Base-by-base conservation (phyloP, 768 basidiomycete genomes). In the Trametes elegans region DNA sequence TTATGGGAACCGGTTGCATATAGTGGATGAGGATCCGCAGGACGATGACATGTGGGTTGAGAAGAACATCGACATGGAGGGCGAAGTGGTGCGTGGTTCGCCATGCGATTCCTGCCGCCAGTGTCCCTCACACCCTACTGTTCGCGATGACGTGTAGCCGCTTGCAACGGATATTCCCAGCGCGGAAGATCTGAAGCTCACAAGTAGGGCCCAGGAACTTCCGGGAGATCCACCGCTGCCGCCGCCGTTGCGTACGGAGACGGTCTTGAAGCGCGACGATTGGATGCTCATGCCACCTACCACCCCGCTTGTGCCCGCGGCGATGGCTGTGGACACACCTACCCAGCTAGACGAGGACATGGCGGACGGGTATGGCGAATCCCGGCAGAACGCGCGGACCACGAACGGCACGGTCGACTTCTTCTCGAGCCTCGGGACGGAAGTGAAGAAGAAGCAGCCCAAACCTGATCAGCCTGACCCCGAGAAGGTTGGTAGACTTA, bases 1-100 rank as follows among this genome's bases (percentile, higher is more conserved):
- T 46, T 67, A 64, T 26, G 67, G 62, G 52, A 68, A 65, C 60
- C 77, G 79, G 29, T 69, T 87, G 24, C 66, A 68, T 7, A 74
- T 83, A 29, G 74, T 80, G 0, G 91, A 91, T 66, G 89, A 93
- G 62, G 87, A 93, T 65, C 77, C 79, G 14, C 75, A 83, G 57
- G 85, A 84, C 66, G 83, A 85, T 16, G 85, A 85, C 51, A 80
- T 91, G 74, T 94, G 93, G 93, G 79, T 85, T 21, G 93, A 93
- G 74, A 92, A 90, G 76, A 90, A 90, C 62, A 83, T 92, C 32
- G 84, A 85, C 64, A 80, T 84, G 73, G 87, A 87, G 48, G 85
- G 87, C 16, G 87, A 89, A 70, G 75, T 77, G 66, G 89, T 91
- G 67, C 62, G 83, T 78, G n/a, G 7, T 47, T 31, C 54, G 39